phyloP scores from a whole-genome alignment of 257 asterid species.

The Ocimum tenuiflorum region DNA sequence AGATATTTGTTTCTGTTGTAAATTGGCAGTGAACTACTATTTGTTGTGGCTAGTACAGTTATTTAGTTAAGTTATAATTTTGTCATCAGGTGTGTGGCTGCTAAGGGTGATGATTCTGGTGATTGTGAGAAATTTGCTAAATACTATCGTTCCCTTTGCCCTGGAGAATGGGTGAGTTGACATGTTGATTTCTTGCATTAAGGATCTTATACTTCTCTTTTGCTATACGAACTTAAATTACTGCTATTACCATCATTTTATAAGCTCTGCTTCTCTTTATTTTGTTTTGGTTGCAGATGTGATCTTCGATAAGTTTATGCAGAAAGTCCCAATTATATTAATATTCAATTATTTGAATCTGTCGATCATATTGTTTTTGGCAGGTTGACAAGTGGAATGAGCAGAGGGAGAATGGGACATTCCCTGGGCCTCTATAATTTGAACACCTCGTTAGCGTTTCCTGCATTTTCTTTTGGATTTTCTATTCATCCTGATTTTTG shows the following conservation, averaged over 20 bases:
- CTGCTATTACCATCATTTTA: neutral
- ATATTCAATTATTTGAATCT: neutral
- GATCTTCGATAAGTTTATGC: neutral
- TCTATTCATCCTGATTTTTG: slow-evolving; percentile 10
- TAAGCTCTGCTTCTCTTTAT: neutral
- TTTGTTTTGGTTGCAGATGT: neutral
- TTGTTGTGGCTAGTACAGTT: neutral
- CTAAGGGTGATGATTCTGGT: slow-evolving; percentile 63
- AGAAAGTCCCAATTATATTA: neutral
- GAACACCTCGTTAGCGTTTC: neutral
- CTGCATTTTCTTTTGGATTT: neutral
- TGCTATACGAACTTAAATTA: neutral
- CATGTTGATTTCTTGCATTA: neutral
- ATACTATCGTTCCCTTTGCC: slow-evolving; percentile 78
- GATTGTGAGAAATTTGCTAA: slow-evolving; percentile 58
- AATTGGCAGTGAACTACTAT: neutral
- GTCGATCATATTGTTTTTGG: neutral
- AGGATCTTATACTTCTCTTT: neutral
- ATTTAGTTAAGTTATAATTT: slow-evolving; percentile 12
- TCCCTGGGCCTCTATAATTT: slow-evolving; percentile 40
- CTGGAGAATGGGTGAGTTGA: slow-evolving; percentile 84
- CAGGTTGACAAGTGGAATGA: slow-evolving; percentile 49
- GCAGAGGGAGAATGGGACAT: slow-evolving; percentile 43
- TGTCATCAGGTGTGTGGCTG: slow-evolving; percentile 54
- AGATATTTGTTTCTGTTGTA: neutral